Percentiles rank a stretch among this genome's conserved stretches.
phyloP scores from a whole-genome alignment of 306 rosid species.

The Lathyrus oleraceus region DNA sequence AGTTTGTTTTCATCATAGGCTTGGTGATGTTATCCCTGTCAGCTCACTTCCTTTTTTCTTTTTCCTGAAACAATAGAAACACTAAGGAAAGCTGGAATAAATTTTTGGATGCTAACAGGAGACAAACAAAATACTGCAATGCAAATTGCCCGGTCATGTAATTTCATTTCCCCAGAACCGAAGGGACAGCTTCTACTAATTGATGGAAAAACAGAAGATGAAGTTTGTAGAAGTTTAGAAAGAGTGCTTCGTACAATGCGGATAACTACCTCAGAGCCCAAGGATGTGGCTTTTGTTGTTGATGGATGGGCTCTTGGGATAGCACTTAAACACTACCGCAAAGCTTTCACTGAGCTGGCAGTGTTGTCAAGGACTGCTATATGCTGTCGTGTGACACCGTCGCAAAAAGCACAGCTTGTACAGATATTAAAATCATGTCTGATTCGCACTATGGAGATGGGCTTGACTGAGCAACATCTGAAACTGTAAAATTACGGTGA shows the following conservation, averaged over 20 bases:
- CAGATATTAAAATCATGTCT: no score
- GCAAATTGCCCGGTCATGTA: constrained; percentile 95
- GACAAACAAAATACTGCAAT: constrained; percentile 97
- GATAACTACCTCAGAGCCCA: constrained; percentile 85
- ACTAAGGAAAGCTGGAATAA: constrained; percentile 93
- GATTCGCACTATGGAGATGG: no score
- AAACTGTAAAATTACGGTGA: no score
- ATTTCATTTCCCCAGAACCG: constrained; percentile 97
- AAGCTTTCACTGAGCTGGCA: constrained; percentile 91
- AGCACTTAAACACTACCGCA: constrained; percentile 79
- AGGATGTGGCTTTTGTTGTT: constrained; percentile 95
- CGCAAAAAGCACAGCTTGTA: constrained; percentile 84
- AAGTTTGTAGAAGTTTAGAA: constrained; percentile 82
- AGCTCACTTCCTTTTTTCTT: no score
- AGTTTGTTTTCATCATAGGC: no score
- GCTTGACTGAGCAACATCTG: no score
- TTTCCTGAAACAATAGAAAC: constrained; percentile 91
- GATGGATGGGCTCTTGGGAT: constrained; percentile 99
- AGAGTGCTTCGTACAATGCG: constrained; percentile 94
- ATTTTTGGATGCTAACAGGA: constrained; percentile 99
- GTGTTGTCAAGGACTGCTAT: constrained; percentile 95
- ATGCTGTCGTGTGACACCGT: constrained; percentile 97
- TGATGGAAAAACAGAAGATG: constrained; percentile 92
- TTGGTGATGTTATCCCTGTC: no score
- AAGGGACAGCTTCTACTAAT: constrained; percentile 92